These are phyloP conservation scores for Nitzschia sp. DNA, from an alignment of 108 stramenopile species.

Conservation along the genomic window DNA sequence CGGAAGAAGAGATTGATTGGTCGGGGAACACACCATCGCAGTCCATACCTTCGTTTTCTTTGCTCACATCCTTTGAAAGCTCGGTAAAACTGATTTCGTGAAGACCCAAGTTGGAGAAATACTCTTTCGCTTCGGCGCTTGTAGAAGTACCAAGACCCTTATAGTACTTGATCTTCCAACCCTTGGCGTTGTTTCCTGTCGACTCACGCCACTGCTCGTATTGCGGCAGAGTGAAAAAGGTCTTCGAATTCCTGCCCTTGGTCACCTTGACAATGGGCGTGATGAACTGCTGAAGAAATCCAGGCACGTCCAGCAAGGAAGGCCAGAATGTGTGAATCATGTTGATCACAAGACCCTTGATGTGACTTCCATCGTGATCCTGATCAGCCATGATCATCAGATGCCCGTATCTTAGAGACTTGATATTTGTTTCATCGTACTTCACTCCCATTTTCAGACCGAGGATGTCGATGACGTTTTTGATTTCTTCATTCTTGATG, in stretches of 20 bases:
- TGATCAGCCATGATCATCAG: conserved; percentile 99
- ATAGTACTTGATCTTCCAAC: conserved; percentile 98
- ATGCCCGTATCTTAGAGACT: conserved; percentile 93
- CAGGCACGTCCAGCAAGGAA: conserved; percentile 89
- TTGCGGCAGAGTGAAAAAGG: conserved; percentile 95
- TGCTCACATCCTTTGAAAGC: conserved; percentile 60
- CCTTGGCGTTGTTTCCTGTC: conserved; percentile 88
- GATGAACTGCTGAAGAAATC: conserved; percentile 99
- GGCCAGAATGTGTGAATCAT: conserved; percentile 94
- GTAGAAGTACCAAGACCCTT: conserved; percentile 99
- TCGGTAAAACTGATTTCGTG: conserved; percentile 73
- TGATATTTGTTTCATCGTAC: conserved; percentile 87
- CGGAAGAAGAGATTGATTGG: conserved; percentile 30
- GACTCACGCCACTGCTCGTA: conserved; percentile 92
- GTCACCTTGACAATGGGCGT: conserved; percentile 99
- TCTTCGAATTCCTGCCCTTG: conserved; percentile 78
- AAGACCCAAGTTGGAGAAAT: conserved; percentile 73
- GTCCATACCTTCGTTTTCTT: conserved; percentile 27
- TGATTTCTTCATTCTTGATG: conserved; percentile 96
- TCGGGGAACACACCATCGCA: conserved; percentile 21
- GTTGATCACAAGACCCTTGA: conserved; percentile 99
- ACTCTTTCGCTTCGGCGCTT: conserved; percentile 92
- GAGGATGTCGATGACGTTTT: conserved; percentile 96
- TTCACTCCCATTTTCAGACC: conserved; percentile 91
- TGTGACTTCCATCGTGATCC: conserved; percentile 99